Conservation (phyloP, 2,329 filamentous ascomycete genomes). For the Aureobasidium sp. region DNA sequence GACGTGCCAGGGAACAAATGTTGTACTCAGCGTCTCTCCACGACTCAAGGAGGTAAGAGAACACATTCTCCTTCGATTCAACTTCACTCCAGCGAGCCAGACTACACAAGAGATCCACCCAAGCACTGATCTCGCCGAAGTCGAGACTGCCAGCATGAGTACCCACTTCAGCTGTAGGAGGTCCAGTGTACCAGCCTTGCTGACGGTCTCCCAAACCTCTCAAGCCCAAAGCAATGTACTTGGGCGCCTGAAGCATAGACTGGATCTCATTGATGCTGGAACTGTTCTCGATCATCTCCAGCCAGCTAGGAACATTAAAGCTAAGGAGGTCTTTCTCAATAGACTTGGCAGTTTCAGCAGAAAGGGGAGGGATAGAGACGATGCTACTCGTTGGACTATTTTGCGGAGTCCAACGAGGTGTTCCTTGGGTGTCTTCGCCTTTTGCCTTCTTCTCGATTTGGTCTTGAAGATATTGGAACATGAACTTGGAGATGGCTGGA, state of each 20-base stretch:
- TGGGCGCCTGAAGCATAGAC: background rate
- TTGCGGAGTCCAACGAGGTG: background rate
- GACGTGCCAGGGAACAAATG: background rate
- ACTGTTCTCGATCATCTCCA: background rate
- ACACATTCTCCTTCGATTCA: background rate
- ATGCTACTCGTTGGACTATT: background rate
- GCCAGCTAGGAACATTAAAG: slow-evolving; percentile 6
- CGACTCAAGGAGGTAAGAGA: background rate
- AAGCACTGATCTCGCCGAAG: background rate
- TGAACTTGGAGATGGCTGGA: background rate
- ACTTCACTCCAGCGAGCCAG: background rate
- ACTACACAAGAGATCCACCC: background rate
- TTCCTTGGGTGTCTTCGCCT: background rate
- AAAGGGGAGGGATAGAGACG: background rate
- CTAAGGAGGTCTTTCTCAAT: background rate
- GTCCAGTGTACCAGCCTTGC: too few relatives aligned
- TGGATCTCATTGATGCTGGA: background rate
- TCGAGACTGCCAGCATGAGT: background rate
- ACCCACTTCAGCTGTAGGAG: background rate
- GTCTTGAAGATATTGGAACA: background rate
- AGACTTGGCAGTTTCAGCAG: background rate
- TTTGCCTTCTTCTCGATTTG: background rate
- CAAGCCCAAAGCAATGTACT: background rate
- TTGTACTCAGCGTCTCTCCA: background rate
- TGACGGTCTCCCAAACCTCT: background rate